These are phyloP conservation scores for Glebionis coronaria DNA, from an alignment of 129 eudicot genomes.

Conservation along the genomic window DNA sequence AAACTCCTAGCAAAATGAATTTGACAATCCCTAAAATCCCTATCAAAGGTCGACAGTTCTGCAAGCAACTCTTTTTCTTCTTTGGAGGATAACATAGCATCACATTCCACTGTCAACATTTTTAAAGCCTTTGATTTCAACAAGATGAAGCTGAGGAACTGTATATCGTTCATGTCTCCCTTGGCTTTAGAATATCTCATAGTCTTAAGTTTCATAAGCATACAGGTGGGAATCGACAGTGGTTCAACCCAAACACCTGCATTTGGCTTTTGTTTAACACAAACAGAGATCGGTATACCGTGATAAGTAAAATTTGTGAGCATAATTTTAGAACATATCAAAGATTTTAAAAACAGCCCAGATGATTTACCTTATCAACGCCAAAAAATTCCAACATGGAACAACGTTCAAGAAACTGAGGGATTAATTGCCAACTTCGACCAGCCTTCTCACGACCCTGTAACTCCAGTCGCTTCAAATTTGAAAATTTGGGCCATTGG, in stretches of 20 bases:
- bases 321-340: background rate
- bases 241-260: too few species aligned
- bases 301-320: background rate
- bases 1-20: background rate
- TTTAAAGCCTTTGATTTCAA: too few species aligned
- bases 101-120: background rate
- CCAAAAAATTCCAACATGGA: background rate
- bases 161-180: background rate
- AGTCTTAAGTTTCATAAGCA: constrained; percentile 8
- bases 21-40: background rate
- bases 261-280: background rate
- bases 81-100: background rate
- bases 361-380: background rate
- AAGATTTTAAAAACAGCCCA: background rate
- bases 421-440: background rate
- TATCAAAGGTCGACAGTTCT: background rate
- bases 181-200: background rate
- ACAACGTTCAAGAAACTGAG: background rate
- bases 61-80: background rate
- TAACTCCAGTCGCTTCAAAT: too few species aligned
- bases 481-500: background rate
- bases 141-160: constrained; percentile 10
- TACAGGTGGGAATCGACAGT: constrained; percentile 6
- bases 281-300: background rate
- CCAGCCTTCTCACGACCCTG: background rate